phyloP scores from a whole-genome alignment of 371 early-diverging fungal genomes.

The Syncephalis plumigaleata region DNA sequence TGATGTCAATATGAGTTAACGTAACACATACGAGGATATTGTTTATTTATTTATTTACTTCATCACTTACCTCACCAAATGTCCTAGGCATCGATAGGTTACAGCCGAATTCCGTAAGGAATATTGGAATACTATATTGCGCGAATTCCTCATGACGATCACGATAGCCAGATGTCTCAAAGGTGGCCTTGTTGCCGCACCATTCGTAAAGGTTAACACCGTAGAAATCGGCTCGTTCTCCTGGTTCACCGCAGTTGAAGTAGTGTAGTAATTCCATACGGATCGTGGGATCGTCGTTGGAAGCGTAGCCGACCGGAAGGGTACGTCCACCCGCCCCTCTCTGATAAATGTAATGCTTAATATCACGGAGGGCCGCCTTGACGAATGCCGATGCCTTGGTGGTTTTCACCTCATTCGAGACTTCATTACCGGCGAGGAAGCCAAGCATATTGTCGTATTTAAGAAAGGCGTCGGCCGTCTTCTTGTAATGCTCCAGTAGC shows the following conservation, averaged over 20 bases:
- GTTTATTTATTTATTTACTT: too few species aligned
- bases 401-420: conserved; percentile 42
- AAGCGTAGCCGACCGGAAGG: conserved; percentile 68
- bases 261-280: conserved; percentile 47
- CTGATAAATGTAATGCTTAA: conserved; percentile 35
- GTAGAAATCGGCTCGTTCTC: conserved; percentile 47
- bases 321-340: conserved; percentile 9
- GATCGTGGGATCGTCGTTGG: conserved; percentile 53
- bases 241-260: conserved; percentile 53
- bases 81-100: conserved; percentile 28
- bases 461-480: conserved; percentile 44
- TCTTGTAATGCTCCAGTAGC: conserved; percentile 29
- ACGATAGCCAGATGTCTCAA: conserved; percentile 33
- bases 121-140: conserved; percentile 33
- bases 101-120: conserved; percentile 48
- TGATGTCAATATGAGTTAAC: too few species aligned
- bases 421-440: conserved; percentile 71
- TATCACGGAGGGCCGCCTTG: conserved; percentile 53
- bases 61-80: conserved; percentile 15
- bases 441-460: conserved; percentile 44
- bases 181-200: conserved; percentile 29
- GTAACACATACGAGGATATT: too few species aligned
- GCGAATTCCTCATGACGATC: conserved; percentile 32
- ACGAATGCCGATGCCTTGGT: conserved; percentile 53
- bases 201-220: conserved; percentile 52